Base-by-base conservation (phyloP, 257 asterid genomes). In the Eustoma russellianum region DNA sequence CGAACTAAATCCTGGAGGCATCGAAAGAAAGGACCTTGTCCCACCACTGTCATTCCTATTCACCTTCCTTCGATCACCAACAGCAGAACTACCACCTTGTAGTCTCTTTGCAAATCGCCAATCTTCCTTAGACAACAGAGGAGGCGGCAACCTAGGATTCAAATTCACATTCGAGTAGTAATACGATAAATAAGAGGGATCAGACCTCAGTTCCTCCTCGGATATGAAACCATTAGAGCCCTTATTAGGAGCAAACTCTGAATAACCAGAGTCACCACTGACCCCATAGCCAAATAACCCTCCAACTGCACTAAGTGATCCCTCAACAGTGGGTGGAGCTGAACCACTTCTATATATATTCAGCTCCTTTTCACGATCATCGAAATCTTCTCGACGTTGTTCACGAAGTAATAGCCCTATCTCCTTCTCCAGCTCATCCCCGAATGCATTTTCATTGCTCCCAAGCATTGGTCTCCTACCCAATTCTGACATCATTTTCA, bases 251-350 rank as follows among this genome's bases (percentile, higher is more conserved):
- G 79, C 74, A 62, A 82, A 77, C 57, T 85, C 95, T 3, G 79
- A 55, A 56, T 79, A 70, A 46, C 71, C 73, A 1, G 81, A 49
- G 41, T 70, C 76, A 58, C 33, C 64, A 17, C 49, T 50, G 8
- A 18, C 52, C 5, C 82, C 88, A 38, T 81, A 79, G 61, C 70
- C 77, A 58, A 83, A 77, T 69, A 92, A 64, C 50, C 99, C 97
- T 61, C 95, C 97, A 55, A 85, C 88, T 17, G 99, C 95, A 68
- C 50, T 92, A 65, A 88, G 55, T 5, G 99, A 92, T 55, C 99
- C 95, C 66, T 92, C 97, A 48, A 92, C 94, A 57, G 97, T 92
- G 30, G 99, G 99, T 15, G 99, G 99, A 52, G 99, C 99, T 10
- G 99, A 92, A 52, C 99, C 99, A 70, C 97, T 92, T 73, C 99